These are phyloP conservation scores for Lenzites betulinus DNA, from an alignment of 768 basidiomycete genomes.

Conservation along the genomic window DNA sequence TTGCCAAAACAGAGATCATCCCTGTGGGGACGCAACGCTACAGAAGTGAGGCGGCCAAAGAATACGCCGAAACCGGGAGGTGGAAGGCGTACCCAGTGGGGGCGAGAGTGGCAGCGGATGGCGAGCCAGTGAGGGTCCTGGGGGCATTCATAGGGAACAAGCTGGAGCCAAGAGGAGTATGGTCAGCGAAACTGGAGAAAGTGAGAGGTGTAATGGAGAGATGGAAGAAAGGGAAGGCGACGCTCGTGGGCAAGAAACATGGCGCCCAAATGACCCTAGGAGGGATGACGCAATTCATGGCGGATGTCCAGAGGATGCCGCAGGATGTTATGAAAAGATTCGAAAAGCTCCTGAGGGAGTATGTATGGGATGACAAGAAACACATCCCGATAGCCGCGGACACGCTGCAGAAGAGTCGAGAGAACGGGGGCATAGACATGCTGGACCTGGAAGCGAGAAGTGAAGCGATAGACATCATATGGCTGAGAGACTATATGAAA, in stretches of 20 bases:
- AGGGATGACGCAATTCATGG: not conserved
- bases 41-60: not conserved
- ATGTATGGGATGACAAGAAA: not conserved
- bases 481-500: slow-evolving; percentile 8
- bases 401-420: not conserved
- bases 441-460: slow-evolving; percentile 3
- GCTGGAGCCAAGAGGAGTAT: not conserved
- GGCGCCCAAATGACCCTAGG: not conserved
- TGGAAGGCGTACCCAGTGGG: not conserved
- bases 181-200: not conserved
- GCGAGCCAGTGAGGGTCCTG: not conserved
- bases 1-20: not conserved
- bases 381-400: not conserved
- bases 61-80: not conserved
- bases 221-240: not conserved
- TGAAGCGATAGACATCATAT: slow-evolving; percentile 19
- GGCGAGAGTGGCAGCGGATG: not conserved
- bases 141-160: not conserved
- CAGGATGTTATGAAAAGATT: not conserved
- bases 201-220: not conserved
- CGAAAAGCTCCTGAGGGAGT: not conserved
- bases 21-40: not conserved
- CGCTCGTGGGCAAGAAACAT: not conserved
- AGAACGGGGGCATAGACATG: not conserved
- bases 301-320: not conserved